These are phyloP conservation scores for Miscanthus lutarioriparius DNA, from an alignment of 176 grass and related monocot genomes.

Conservation along the genomic window DNA sequence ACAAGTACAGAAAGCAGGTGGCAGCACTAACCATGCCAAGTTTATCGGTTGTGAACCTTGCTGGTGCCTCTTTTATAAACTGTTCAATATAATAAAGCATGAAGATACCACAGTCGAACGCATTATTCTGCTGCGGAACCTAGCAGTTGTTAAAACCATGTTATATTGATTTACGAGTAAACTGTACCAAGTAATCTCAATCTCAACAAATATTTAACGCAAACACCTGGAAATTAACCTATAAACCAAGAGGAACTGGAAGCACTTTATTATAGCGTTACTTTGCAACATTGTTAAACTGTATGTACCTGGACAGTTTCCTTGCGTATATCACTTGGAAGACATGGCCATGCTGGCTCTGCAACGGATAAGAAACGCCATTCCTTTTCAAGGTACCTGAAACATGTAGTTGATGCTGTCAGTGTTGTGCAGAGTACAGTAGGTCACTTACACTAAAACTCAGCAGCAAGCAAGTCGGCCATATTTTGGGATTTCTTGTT, in stretches of 20 bases:
- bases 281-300: constrained; percentile 7
- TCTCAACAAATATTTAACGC: background rate
- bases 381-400: constrained; percentile 61
- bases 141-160: constrained; percentile 28
- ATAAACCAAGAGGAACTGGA: background rate
- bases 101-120: constrained; percentile 84
- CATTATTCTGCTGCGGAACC: constrained; percentile 77
- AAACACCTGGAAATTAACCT: background rate
- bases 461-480: background rate
- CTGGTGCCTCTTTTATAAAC: constrained; percentile 69
- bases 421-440: constrained; percentile 10
- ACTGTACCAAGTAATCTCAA: background rate
- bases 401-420: constrained; percentile 21
- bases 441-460: background rate
- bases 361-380: constrained; percentile 49
- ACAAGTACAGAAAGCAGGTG: constrained; percentile 11
- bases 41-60: constrained; percentile 56
- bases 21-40: constrained; percentile 60
- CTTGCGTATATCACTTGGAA: constrained; percentile 40
- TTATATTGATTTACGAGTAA: constrained; percentile 10
- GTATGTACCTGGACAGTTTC: constrained; percentile 45
- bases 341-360: constrained; percentile 41
- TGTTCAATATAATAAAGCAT: constrained; percentile 80
- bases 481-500: background rate
- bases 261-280: background rate